Percentiles rank a stretch among this genome's conserved stretches.
phyloP scores from a whole-genome alignment of 352 stramenopile genomes.

The Pythium insidiosum region DNA sequence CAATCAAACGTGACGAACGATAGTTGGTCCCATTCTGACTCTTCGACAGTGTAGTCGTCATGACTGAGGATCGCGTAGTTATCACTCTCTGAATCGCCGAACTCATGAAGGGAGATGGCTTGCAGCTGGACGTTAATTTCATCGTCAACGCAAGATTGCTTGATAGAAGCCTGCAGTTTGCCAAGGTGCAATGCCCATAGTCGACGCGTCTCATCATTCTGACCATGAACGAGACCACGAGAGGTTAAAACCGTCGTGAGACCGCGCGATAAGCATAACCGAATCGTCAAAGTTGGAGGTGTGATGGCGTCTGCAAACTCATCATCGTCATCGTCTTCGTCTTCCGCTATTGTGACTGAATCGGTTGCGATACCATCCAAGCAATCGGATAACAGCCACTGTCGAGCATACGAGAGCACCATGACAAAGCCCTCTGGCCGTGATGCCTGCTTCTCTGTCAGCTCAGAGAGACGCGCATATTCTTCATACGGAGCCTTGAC shows the following conservation, averaged over 20 bases:
- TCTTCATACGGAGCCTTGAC: slow-evolving; percentile 84
- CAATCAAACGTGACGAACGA: slow-evolving; percentile 43
- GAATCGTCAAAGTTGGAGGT: slow-evolving; percentile 66
- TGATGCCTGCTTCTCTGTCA: slow-evolving; percentile 70
- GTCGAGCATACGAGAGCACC: slow-evolving; percentile 79
- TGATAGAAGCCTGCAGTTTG: slow-evolving; percentile 35
- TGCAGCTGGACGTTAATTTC: slow-evolving; percentile 61
- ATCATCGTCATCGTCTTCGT: slow-evolving; percentile 40
- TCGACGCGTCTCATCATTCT: slow-evolving; percentile 2
- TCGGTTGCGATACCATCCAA: slow-evolving; percentile 40
- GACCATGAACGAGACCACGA: slow-evolving; percentile 6
- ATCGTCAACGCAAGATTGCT: slow-evolving; percentile 81
- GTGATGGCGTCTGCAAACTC: slow-evolving; percentile 85
- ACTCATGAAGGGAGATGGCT: slow-evolving; percentile 41
- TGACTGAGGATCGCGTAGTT: slow-evolving; percentile 14
- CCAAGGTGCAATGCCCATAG: slow-evolving; percentile 60
- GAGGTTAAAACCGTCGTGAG: slow-evolving; percentile 47
- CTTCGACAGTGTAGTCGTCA: neutral
- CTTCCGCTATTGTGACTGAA: neutral
- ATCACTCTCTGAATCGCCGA: slow-evolving; percentile 16
- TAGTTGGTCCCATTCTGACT: slow-evolving; percentile 3
- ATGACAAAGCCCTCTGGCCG: slow-evolving; percentile 78
- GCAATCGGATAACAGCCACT: slow-evolving; percentile 78
- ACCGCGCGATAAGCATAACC: slow-evolving; percentile 31
- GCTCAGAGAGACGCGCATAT: slow-evolving; percentile 56